Conservation (phyloP, 805 yeast genomes). For the Pichia californica region DNA sequence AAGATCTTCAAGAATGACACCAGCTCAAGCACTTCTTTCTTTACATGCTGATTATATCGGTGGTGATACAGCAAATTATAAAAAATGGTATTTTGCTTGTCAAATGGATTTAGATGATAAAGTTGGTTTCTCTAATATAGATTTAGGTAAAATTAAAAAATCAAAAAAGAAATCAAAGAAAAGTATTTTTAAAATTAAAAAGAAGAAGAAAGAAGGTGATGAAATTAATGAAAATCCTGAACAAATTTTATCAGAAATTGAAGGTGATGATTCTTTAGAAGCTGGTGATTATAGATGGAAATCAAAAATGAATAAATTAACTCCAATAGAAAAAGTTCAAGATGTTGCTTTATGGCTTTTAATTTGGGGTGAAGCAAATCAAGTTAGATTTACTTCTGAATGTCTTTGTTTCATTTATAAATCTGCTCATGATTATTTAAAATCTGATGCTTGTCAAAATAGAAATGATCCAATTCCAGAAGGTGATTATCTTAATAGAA, state of each 20-base stretch:
- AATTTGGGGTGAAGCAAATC: constrained; percentile 89
- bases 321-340: constrained; percentile 76
- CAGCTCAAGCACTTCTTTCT: constrained; percentile 77
- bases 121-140: constrained; percentile 78
- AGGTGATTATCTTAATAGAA: constrained; percentile 86
- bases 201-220: constrained; percentile 68
- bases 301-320: constrained; percentile 63
- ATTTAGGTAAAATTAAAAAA: constrained; percentile 65
- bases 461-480: constrained; percentile 77
- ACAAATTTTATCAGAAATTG: constrained; percentile 52
- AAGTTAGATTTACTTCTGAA: constrained; percentile 90
- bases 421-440: constrained; percentile 85
- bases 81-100: constrained; percentile 85
- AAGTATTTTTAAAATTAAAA: constrained; percentile 24
- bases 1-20: constrained; percentile 82
- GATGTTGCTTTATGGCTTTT: constrained; percentile 69
- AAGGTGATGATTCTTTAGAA: constrained; percentile 79
- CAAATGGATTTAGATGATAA: constrained; percentile 82
- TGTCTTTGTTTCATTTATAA: constrained; percentile 90
- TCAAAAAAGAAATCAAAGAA: constrained; percentile 78
- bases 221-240: constrained; percentile 66
- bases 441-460: constrained; percentile 87
- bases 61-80: constrained; percentile 79
- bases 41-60: constrained; percentile 86
- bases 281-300: constrained; percentile 84